phyloP scores from a whole-genome alignment of 148 eudicot species.

The Cornus kousa region DNA sequence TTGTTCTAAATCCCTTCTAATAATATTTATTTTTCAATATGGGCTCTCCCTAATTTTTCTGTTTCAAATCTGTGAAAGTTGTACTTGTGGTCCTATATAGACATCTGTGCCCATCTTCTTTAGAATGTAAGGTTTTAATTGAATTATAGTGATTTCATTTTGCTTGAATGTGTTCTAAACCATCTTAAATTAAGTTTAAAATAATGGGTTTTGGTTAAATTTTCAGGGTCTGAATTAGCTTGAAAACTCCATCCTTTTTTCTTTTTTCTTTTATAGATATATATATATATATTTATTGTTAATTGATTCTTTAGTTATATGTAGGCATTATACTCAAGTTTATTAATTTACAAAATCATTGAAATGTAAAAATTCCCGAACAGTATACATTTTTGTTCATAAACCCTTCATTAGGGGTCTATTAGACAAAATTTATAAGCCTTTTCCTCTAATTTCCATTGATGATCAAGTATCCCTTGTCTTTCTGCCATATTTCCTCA shows the following conservation, averaged over 20 bases:
- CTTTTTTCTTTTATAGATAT: constrained; percentile 11
- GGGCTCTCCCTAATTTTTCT: constrained; percentile 53
- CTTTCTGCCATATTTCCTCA: constrained; percentile 27
- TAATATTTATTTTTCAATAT: constrained; percentile 20
- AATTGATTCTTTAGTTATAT: constrained; percentile 56
- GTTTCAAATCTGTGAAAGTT: background rate
- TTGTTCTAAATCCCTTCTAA: constrained; percentile 21
- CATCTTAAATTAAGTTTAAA: constrained; percentile 11
- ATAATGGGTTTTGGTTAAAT: constrained; percentile 50
- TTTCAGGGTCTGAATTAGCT: constrained; percentile 10
- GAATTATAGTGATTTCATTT: constrained; percentile 29
- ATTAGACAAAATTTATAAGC: constrained; percentile 14
- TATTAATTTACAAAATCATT: constrained; percentile 20
- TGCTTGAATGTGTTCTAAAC: constrained; percentile 22
- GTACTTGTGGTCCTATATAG: background rate
- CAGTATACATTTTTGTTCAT: constrained; percentile 9
- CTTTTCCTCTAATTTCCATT: constrained; percentile 5
- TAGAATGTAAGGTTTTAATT: background rate
- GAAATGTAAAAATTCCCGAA: constrained; percentile 45
- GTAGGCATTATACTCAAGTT: constrained; percentile 20
- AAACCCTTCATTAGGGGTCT: constrained; percentile 28
- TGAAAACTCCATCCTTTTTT: constrained; percentile 14
- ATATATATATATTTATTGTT: constrained; percentile 15
- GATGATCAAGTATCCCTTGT: constrained; percentile 16
- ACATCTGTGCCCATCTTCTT: constrained; percentile 12